Evolutionary conservation across 2,329 filamentous ascomycete genomes (phyloP), one percentile per base, ranked within the genome.

Genomic region (Xylariaceae sp.): DNA sequence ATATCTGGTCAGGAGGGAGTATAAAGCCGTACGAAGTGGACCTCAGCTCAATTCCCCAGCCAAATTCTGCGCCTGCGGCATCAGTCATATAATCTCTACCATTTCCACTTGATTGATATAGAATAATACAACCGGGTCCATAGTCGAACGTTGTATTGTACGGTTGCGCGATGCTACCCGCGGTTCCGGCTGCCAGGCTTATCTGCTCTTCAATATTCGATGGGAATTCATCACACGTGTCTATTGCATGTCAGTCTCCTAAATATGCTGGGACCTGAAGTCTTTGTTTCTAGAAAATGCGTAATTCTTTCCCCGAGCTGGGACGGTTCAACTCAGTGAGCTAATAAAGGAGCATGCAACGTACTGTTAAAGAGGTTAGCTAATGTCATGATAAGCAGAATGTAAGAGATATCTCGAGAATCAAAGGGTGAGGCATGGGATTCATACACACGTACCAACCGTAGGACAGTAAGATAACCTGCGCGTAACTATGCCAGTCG

Each of bases 401-500:
- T n/a, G n/a, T n/a, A n/a, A n/a, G n/a, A n/a, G n/a, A n/a, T n/a
- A n/a, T n/a, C n/a, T n/a, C n/a, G n/a, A n/a, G n/a, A n/a, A n/a
- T n/a, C n/a, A n/a, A n/a, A n/a, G n/a, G n/a, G n/a, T n/a, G n/a
- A n/a, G n/a, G n/a, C n/a, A n/a, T n/a, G n/a, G n/a, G n/a, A n/a
- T n/a, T n/a, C n/a, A n/a, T n/a, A n/a, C n/a, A n/a, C n/a, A n/a
- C n/a, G n/a, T n/a, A n/a, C n/a, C n/a, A 86, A 16, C 83, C 82
- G 67, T 82, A 85, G 7, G 78, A 81, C 18, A 79, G 77, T 46
- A 84, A 73, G 52, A 85, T 77, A 49, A 78, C 74, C 63, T 85
- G 81, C 14, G 75, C 75, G 71, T 85, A 86, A 20, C 79, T 79
- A 69, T 86, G 84, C 70, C 81, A 81, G 69, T 87, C 84, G 66